phyloP scores from a whole-genome alignment of 176 grass and related monocot species.

The Aegilops speltoides region DNA sequence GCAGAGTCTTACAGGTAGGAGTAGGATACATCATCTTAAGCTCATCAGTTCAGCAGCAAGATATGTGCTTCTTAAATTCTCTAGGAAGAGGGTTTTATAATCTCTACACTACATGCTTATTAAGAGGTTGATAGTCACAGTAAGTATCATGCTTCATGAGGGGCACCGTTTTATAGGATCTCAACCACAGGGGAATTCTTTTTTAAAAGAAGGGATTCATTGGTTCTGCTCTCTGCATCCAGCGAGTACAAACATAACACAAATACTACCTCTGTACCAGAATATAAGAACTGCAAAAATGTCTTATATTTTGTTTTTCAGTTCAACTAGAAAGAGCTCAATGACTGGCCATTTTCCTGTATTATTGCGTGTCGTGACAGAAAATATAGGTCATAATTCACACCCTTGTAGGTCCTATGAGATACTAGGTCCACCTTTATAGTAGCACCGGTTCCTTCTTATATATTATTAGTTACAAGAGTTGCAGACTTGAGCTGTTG shows the following conservation, averaged over 20 bases:
- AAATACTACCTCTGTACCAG: background rate
- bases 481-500: background rate
- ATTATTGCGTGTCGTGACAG: background rate
- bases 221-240: background rate
- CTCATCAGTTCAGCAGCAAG: background rate
- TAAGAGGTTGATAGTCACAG: background rate
- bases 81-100: background rate
- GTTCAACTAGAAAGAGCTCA: too few species aligned
- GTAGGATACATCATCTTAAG: background rate
- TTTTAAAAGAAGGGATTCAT: background rate
- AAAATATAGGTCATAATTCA: background rate
- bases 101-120: background rate
- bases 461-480: background rate
- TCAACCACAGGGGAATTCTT: background rate
- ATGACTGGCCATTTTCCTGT: background rate
- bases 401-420: background rate
- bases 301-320: too few species aligned
- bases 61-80: background rate
- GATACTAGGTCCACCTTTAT: background rate
- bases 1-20: constrained; percentile 53
- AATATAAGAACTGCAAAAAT: too few species aligned
- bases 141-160: background rate
- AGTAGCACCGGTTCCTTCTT: background rate
- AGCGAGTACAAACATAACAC: background rate
- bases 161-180: background rate